Evolutionary conservation across 306 rosid genomes (phyloP).

Genomic region (Sindora glabra): DNA sequence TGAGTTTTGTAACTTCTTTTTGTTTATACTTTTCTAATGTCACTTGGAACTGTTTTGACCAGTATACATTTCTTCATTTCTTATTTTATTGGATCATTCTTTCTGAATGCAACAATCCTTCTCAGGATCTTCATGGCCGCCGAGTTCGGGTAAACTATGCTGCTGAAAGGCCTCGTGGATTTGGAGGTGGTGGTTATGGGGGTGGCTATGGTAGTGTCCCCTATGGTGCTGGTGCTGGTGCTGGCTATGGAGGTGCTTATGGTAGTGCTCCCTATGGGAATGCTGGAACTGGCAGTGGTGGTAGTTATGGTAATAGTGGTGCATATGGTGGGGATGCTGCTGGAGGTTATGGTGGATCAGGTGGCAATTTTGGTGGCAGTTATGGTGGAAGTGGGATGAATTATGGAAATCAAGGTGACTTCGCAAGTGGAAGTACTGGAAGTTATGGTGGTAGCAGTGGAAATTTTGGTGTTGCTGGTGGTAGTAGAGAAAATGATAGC

Average conservation of each 20-base stretch:
- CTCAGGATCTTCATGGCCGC: slow-evolving; percentile 91
- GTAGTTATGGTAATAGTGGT: slow-evolving; percentile 18
- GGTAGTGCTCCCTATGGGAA: slow-evolving; percentile 12
- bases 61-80: not conserved
- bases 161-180: slow-evolving; percentile 52
- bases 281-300: not conserved
- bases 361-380: slow-evolving; percentile 25
- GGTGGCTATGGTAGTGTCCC: slow-evolving; percentile 10
- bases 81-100: not conserved
- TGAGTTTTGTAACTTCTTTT: too few relatives aligned
- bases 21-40: not conserved
- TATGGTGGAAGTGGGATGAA: slow-evolving; percentile 21
- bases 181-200: slow-evolving; percentile 35
- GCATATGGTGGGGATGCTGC: slow-evolving; percentile 32
- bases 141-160: slow-evolving; percentile 73
- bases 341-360: slow-evolving; percentile 30
- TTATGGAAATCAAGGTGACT: slow-evolving; percentile 23
- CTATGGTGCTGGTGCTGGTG: slow-evolving; percentile 20
- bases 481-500: slow-evolving; percentile 14
- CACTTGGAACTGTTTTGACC: not conserved
- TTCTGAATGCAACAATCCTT: not conserved
- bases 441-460: slow-evolving; percentile 19
- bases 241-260: slow-evolving; percentile 16
- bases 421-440: slow-evolving; percentile 21
- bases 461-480: slow-evolving; percentile 18